Evolutionary conservation across 441 rosid species (phyloP), one percentile per base, ranked within the genome.

Genomic region (Erodium trifolium): DNA sequence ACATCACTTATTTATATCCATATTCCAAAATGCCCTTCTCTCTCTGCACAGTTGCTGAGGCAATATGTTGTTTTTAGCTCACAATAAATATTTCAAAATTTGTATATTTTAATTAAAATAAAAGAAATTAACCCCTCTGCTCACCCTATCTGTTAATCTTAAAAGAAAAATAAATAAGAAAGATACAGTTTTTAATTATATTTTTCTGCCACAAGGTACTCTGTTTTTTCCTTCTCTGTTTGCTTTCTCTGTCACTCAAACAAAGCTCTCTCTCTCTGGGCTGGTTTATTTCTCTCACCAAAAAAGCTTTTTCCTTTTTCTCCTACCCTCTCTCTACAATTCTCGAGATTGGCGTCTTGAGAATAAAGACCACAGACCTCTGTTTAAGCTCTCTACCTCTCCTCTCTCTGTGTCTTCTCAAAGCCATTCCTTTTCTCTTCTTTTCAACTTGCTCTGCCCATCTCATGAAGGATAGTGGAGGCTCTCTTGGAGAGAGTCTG

Each of bases 361-460:
- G 63, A 57, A 57, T 57, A 57, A 57, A 57, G 23, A 57, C 63
- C 63, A 57, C 63, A 57, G 63, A n/a, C 59, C 59, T 14, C 17
- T 14, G 17, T 51, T 51, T 12, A 51, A 51, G 59, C 59, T 51
- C 59, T 13, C 13, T 9, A 10, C 27, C 27, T 23, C 27, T 23
- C n/a, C 51, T 45, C 51, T 51, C 5, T 51, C 6, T 13, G 17
- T 51, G 11, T 51, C 2, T 12, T 51, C 5, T 14, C 37, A 34
- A 34, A 2, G 37, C 37, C 37, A 3, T 34, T 34, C 3, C 37
- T 34, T 34, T 34, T 34, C 37, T 34, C 37, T 23, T 23, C 27
- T 23, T 23, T 23, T 23, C 27, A 0, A 0, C 59, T 51, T 51
- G 11, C 17, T 14, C 13, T 51, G 59, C 18, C 17, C 11, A 14